Evolutionary conservation across 805 yeast genomes (phyloP).

Genomic region (Kluyveromyces aestuarii): DNA sequence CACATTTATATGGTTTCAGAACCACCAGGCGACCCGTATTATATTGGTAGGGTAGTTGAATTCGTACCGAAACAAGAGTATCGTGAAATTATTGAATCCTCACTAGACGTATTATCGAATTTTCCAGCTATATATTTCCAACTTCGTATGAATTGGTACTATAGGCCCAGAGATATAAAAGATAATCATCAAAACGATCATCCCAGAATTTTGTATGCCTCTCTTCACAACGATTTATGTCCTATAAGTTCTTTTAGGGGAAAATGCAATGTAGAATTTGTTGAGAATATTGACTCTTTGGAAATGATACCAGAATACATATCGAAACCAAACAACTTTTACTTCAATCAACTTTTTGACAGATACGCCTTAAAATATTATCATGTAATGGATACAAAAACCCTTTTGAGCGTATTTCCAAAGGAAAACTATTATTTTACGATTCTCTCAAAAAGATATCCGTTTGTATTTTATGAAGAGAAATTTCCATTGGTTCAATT

Average conservation of each 20-base stretch:
- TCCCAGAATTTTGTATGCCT: constrained; percentile 69
- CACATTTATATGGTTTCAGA: constrained; percentile 78
- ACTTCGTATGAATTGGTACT: constrained; percentile 83
- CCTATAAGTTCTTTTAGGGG: constrained; percentile 74
- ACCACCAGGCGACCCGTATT: constrained; percentile 92
- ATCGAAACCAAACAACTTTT: constrained; percentile 58
- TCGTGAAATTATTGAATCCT: constrained; percentile 9
- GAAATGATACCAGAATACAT: constrained; percentile 31
- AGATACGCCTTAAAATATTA: constrained; percentile 76
- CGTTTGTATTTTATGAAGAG: constrained; percentile 64
- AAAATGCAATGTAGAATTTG: constrained; percentile 57
- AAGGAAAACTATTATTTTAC: constrained; percentile 39
- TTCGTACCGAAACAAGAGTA: constrained; percentile 35
- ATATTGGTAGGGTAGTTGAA: constrained; percentile 76
- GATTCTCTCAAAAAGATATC: constrained; percentile 59
- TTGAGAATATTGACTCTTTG: constrained; percentile 40
- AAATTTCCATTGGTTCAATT: constrained; percentile 22
- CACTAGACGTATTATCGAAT: constrained; percentile 11
- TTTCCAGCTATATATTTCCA: constrained; percentile 44
- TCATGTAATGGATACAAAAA: constrained; percentile 60
- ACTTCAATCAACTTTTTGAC: constrained; percentile 80
- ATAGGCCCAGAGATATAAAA: constrained; percentile 78
- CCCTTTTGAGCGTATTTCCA: constrained; percentile 47
- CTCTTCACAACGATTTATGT: constrained; percentile 79
- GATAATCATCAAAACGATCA: constrained; percentile 41